Evolutionary conservation across 148 eudicot genomes (phyloP), one percentile per base, ranked within the genome.

Genomic region (Rhododendron vialii): DNA sequence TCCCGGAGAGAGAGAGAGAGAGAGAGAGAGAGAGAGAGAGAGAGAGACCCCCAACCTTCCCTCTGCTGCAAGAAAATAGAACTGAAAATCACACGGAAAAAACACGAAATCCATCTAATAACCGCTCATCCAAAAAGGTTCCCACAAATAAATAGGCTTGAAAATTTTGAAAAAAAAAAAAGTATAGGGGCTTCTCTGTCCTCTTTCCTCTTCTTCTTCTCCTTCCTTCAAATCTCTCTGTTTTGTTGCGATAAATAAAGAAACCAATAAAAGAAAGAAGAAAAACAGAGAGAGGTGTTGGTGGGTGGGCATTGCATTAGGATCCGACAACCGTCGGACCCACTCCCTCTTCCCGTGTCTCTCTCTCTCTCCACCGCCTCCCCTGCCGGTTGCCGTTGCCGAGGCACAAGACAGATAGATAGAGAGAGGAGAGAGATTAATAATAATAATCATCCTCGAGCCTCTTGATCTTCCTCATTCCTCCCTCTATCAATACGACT

Each of bases 391-490:
- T 36, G 78, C 33, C 17, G 41, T 28, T 33, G 2, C 78, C 41
- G 43, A 73, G 78, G 63, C 65, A 59, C 20, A 1, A 22, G 22
- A 20, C 15, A 15, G 18, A 26, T 14, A 67, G 78, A 74, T 45
- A 36, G 78, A 74, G 71, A 81, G 83, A 30, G 50, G 38, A 82
- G 75, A 48, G 14, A 82, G 84, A n/a, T 17, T 10, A 26, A n/a
- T 69, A 15, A 38, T 82, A 18, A 26, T 63, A 7, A 35, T 2
- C 3, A 35, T 28, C 38, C 41, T 28, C 38, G 3, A 6, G 41
- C 24, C 83, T 38, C 51, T 61, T 61, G 50, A 43, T 82, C 51
- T 61, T 82, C 74, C 75, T 24, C 74, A 61, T 82, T 82, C 51
- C 24, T 38, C 28, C 75, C 22, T n/a, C 57, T 59, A 55, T 36